Conservation (phyloP, 2,329 filamentous ascomycete genomes). For the Colletotrichum graminicola region DNA sequence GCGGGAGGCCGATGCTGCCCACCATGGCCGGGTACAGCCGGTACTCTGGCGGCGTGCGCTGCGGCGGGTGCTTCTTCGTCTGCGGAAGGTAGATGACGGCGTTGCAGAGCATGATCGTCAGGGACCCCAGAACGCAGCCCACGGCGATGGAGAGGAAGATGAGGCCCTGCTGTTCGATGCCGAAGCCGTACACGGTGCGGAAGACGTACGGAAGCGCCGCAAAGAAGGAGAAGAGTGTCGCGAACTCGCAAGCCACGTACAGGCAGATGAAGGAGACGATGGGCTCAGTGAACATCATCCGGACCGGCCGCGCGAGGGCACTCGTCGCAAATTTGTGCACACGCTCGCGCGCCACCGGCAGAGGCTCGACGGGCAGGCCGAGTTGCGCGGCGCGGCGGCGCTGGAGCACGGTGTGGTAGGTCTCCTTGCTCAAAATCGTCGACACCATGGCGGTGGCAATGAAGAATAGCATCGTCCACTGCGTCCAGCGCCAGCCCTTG, state of each 20-base stretch:
- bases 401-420: constrained; percentile 66
- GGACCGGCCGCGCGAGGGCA: constrained; percentile 63
- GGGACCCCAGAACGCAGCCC: constrained; percentile 59
- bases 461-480: constrained; percentile 64
- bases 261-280: constrained; percentile 69
- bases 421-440: constrained; percentile 61
- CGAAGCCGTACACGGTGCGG: constrained; percentile 58
- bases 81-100: constrained; percentile 56
- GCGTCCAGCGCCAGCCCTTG: constrained; percentile 66
- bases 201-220: constrained; percentile 64
- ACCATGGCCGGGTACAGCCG: constrained; percentile 70
- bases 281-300: constrained; percentile 72
- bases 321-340: constrained; percentile 52
- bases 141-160: constrained; percentile 61
- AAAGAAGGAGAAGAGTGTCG: constrained; percentile 66
- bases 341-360: constrained; percentile 44
- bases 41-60: constrained; percentile 64
- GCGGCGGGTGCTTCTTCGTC: constrained; percentile 48
- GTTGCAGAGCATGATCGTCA: constrained; percentile 58
- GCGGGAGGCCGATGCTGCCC: constrained; percentile 64
- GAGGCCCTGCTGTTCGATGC: constrained; percentile 55
- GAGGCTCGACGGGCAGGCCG: constrained; percentile 46
- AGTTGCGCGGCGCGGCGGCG: constrained; percentile 54
- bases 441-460: constrained; percentile 52
- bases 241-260: constrained; percentile 65